Conservation (phyloP, 345 rosid genomes). For the Eucalyptus rudis region DNA sequence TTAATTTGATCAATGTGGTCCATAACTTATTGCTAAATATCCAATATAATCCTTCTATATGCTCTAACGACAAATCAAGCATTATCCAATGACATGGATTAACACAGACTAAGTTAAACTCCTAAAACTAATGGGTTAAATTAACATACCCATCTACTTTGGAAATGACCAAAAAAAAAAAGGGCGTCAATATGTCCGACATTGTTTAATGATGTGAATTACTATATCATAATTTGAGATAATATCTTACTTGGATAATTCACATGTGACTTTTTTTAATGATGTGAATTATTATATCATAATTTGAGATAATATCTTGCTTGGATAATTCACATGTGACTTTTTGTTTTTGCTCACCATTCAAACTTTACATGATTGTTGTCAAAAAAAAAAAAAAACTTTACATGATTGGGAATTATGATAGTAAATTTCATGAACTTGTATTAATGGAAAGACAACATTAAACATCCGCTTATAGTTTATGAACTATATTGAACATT, state of each 20-base stretch:
- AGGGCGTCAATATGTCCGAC: accelerated
- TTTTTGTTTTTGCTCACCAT: background rate
- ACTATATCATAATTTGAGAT: background rate
- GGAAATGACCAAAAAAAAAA: background rate
- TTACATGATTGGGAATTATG: too few species aligned
- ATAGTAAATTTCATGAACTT: too few species aligned
- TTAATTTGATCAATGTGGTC: too few species aligned
- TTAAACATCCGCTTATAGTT: background rate
- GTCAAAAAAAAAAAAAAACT: too few species aligned
- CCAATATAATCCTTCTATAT: too few species aligned
- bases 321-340: background rate
- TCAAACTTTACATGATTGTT: background rate
- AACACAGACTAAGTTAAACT: background rate
- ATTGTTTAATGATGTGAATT: background rate
- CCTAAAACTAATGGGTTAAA: background rate
- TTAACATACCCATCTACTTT: background rate
- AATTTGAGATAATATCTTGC: too few species aligned
- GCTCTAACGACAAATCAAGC: too few species aligned
- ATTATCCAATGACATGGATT: background rate
- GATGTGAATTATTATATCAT: too few species aligned
- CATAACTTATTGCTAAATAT: too few species aligned
- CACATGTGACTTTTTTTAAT: too few species aligned
- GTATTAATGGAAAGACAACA: too few species aligned
- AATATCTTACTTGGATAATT: background rate
- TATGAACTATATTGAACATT: background rate